Evolutionary conservation across 2,329 filamentous ascomycete species (phyloP).

Genomic region (Cytospora leucostoma): DNA sequence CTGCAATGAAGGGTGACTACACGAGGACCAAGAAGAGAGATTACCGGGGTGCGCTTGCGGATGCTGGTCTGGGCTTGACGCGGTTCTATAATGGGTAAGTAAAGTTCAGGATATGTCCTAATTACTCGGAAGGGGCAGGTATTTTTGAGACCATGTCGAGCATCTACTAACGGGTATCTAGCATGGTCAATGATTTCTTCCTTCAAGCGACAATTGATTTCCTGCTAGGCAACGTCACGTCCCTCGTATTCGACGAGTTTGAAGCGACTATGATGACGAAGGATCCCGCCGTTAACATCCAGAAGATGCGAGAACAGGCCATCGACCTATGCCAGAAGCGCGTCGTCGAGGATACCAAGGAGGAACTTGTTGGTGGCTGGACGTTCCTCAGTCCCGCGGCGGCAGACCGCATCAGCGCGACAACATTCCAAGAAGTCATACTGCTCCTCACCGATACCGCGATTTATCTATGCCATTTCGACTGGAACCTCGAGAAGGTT

Average conservation of each 20-base stretch:
- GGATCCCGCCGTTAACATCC: slow-evolving; percentile 85
- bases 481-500: slow-evolving; percentile 95
- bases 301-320: slow-evolving; percentile 81
- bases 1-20: slow-evolving; percentile 94
- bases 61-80: slow-evolving; percentile 85
- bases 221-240: slow-evolving; percentile 83
- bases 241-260: slow-evolving; percentile 88
- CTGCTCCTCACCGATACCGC: slow-evolving; percentile 83
- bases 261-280: slow-evolving; percentile 90
- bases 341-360: slow-evolving; percentile 78
- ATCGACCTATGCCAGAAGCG: slow-evolving; percentile 87
- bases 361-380: slow-evolving; percentile 89
- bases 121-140: not conserved
- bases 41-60: slow-evolving; percentile 86
- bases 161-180: slow-evolving; percentile 44
- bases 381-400: slow-evolving; percentile 76
- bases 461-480: slow-evolving; percentile 86
- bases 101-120: not conserved
- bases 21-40: slow-evolving; percentile 89
- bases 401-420: slow-evolving; percentile 67
- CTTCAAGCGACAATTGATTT: slow-evolving; percentile 95
- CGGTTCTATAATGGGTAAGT: slow-evolving; percentile 68
- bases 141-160: not conserved
- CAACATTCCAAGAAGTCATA: slow-evolving; percentile 85
- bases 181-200: slow-evolving; percentile 98